phyloP scores from a whole-genome alignment of 2,329 filamentous ascomycete species.

The Plectosphaerella plurivora region DNA sequence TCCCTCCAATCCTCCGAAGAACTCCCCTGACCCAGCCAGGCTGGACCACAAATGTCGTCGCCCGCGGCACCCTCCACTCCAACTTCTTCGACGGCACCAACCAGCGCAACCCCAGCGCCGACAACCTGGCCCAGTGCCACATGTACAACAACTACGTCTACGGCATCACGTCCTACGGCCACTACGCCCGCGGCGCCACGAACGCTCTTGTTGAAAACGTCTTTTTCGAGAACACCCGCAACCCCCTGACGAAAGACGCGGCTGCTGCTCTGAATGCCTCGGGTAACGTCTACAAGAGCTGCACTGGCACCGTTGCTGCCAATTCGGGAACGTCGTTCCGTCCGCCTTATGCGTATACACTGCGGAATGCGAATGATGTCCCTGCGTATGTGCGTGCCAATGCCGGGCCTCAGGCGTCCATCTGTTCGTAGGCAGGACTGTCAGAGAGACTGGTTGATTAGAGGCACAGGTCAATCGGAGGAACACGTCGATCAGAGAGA shows the following conservation, averaged over 20 bases:
- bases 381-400: constrained; percentile 8
- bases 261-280: constrained; percentile 2
- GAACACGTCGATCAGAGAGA: too few species aligned
- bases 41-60: constrained; percentile 13
- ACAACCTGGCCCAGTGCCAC: constrained; percentile 10
- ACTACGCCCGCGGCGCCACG: constrained; percentile 10
- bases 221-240: constrained; percentile 11
- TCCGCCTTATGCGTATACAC: constrained; percentile 5
- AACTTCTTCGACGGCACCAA: constrained; percentile 13
- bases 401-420: constrained; percentile 4
- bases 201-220: constrained; percentile 10
- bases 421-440: constrained; percentile 2
- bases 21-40: background rate
- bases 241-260: constrained; percentile 7
- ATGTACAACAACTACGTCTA: constrained; percentile 13
- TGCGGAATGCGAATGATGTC: constrained; percentile 8
- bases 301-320: constrained; percentile 5
- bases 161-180: constrained; percentile 9
- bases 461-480: too few species aligned
- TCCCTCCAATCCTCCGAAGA: background rate
- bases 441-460: too few species aligned
- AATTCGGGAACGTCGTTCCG: constrained; percentile 7
- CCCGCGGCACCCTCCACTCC: constrained; percentile 10
- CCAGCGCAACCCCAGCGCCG: constrained; percentile 11
- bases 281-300: constrained; percentile 7